Evolutionary conservation across 2,329 filamentous ascomycete genomes (phyloP), one percentile per base, ranked within the genome.

Genomic region (Cercospora beticola): DNA sequence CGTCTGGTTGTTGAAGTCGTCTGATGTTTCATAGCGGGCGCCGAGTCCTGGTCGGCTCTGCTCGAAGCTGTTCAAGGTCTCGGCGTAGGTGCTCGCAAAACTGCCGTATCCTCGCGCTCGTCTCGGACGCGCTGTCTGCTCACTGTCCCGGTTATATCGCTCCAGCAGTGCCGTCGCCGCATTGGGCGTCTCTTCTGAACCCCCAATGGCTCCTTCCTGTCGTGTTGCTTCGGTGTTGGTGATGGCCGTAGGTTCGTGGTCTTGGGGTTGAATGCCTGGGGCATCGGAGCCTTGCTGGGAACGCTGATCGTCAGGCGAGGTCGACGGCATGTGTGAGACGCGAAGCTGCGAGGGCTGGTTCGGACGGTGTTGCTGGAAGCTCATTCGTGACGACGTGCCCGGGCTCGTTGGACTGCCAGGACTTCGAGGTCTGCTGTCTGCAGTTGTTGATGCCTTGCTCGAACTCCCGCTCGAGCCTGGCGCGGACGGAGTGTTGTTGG

Each of bases 121-220:
- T 57, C 81, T 81, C 0, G 90, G 86, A 43, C 88, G 83, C 1
- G 91, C 90, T 54, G 91, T 93, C 76, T 94, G 92, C 7, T 60
- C 64, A 12, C 64, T 64, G 30, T 63, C 58, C 26, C 67, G 68
- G 40, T 71, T 75, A 46, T 79, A 74, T 57, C 80, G 76, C 56
- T 76, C 76, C 62, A 83, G 73, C 62, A 84, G 70, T 21, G 78
- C 75, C 16, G 81, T 78, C 33, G 78, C 79, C 23, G 77, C 78
- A 26, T 78, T 79, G 4, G 79, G 76, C 62, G 79, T 78, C 8
- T 74, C 71, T 28, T 73, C 69, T 12, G 72, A 69, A 52, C 73
- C 72, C 43, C 75, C 71, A 36, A 72, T 74, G 31, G 64, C 68
- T 43, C 67, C 73, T 30, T 74, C 69, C 36, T 65, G 68, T 3